Evolutionary conservation across 345 rosid species (phyloP).

Genomic region (Durio zibethinus): DNA sequence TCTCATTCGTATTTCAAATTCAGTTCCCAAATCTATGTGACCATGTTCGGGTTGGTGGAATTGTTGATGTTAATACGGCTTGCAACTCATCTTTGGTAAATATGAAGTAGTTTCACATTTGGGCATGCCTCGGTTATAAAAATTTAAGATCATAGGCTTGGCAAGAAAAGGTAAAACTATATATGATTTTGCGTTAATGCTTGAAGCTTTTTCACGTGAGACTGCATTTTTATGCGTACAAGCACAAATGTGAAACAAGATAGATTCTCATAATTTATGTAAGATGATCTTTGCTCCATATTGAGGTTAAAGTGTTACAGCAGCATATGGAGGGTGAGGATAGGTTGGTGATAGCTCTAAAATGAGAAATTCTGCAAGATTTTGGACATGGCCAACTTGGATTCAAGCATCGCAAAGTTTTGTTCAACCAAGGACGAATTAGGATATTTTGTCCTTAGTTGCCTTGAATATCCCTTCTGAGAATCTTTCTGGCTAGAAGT

Average conservation of each 20-base stretch:
- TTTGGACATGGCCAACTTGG: conserved; percentile 49
- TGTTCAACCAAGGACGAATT: conserved; percentile 39
- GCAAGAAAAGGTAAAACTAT: neutral
- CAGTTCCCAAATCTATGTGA: neutral
- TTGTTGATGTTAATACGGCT: no score
- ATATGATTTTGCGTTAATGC: no score
- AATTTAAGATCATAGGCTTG: neutral
- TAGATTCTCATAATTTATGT: conserved; percentile 11
- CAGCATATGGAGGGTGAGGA: conserved; percentile 45
- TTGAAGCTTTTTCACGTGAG: neutral
- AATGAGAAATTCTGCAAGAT: conserved; percentile 44
- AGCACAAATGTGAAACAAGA: neutral
- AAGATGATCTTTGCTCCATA: conserved; percentile 46
- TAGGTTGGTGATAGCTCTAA: conserved; percentile 48
- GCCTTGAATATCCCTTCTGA: conserved; percentile 36
- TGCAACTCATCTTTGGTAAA: neutral
- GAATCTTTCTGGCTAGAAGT: conserved; percentile 48
- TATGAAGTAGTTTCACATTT: neutral
- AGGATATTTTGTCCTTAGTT: conserved; percentile 24
- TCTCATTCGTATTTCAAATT: neutral
- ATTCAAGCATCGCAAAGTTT: conserved; percentile 48
- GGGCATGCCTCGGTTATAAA: neutral
- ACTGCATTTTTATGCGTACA: neutral
- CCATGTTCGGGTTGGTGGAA: neutral
- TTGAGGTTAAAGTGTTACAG: conserved; percentile 49